phyloP scores from a whole-genome alignment of 352 stramenopile genomes.

The Saprolegnia diclina region DNA sequence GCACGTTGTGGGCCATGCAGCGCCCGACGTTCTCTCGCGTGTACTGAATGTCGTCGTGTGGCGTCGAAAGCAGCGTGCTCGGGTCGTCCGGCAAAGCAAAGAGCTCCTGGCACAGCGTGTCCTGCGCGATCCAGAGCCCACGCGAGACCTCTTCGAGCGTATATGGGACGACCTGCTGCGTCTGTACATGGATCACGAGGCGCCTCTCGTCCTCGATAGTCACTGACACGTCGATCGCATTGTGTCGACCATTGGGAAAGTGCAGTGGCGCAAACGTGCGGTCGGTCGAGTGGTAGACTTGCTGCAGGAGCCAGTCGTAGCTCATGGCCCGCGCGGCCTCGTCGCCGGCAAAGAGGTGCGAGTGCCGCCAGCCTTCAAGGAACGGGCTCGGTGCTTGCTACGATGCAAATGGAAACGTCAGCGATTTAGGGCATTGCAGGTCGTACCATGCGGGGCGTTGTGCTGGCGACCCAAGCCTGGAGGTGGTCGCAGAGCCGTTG shows the following conservation, averaged over 20 bases:
- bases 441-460: neutral
- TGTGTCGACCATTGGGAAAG: neutral
- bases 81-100: neutral
- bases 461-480: neutral
- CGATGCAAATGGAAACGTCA: too few relatives aligned
- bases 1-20: neutral
- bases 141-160: neutral
- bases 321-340: neutral
- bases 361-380: neutral
- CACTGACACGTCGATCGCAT: constrained; percentile 1
- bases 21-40: neutral
- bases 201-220: neutral
- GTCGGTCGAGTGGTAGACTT: neutral
- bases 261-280: neutral
- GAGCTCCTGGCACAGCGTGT: neutral
- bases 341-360: constrained; percentile 4
- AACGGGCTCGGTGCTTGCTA: neutral
- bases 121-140: constrained; percentile 6
- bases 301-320: constrained; percentile 1
- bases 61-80: neutral
- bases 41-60: neutral
- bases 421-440: too few relatives aligned
- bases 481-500: neutral
- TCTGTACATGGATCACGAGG: constrained; percentile 1
- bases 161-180: neutral